Percentiles rank a stretch among this genome's conserved stretches.
These are phyloP conservation scores for Piloderma croceum DNA, from an alignment of 768 basidiomycete species.

Conservation along the genomic window DNA sequence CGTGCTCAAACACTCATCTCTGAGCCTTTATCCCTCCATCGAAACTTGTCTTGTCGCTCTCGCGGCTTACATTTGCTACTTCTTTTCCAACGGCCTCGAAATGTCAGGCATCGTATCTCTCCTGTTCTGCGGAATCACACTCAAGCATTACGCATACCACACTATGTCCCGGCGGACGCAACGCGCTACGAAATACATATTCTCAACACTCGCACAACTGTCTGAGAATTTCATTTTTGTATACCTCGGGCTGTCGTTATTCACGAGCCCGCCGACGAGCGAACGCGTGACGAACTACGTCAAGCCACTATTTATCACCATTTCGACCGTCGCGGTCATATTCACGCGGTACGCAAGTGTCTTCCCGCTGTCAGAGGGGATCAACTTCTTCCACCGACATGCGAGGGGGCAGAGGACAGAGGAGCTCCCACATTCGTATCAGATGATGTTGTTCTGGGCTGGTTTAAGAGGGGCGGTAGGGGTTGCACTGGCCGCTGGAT, in stretches of 20 bases:
- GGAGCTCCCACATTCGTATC: slow-evolving; percentile 94
- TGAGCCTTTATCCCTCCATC: slow-evolving; percentile 83
- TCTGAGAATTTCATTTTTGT: slow-evolving; percentile 99
- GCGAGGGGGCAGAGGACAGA: slow-evolving; percentile 81
- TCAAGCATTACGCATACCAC: slow-evolving; percentile 99
- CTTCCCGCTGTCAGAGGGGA: slow-evolving; percentile 89
- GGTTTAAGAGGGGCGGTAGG: slow-evolving; percentile 95
- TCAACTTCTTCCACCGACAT: slow-evolving; percentile 88
- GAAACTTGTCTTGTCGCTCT: slow-evolving; percentile 96
- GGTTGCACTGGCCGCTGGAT: slow-evolving; percentile 93
- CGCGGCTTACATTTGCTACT: slow-evolving; percentile 94
- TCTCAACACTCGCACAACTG: slow-evolving; percentile 87
- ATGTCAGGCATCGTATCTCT: slow-evolving; percentile 98
- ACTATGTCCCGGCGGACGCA: slow-evolving; percentile 97
- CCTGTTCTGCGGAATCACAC: slow-evolving; percentile 96
- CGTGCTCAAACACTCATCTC: slow-evolving; percentile 88
- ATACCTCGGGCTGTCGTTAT: slow-evolving; percentile 95
- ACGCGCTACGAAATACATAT: slow-evolving; percentile 91
- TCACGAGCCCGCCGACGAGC: slow-evolving; percentile 77
- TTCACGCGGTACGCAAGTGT: slow-evolving; percentile 95
- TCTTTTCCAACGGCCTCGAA: slow-evolving; percentile 93
- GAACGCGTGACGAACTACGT: slow-evolving; percentile 79
- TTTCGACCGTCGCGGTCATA: slow-evolving; percentile 86
- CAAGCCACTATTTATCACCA: slow-evolving; percentile 91
- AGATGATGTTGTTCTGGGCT: slow-evolving; percentile 99